A percentile compares a stretch with the other conserved stretches of the same genome.
These are phyloP conservation scores for Coemansia umbellata DNA, from an alignment of 192 early-diverging fungal genomes.

Conservation along the genomic window DNA sequence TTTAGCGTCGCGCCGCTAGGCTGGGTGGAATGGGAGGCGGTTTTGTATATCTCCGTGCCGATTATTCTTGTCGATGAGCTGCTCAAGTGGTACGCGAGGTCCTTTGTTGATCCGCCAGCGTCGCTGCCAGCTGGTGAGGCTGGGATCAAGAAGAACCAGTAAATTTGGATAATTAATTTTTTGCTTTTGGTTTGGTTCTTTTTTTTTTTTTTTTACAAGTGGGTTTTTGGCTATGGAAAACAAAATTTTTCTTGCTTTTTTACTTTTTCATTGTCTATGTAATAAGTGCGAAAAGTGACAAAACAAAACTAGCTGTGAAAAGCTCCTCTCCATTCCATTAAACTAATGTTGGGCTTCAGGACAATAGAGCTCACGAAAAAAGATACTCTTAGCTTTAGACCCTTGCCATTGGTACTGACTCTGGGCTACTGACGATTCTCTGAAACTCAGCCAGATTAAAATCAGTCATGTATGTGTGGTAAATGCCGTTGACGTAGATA, in stretches of 20 bases:
- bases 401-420: background rate
- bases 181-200: background rate
- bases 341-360: too few relatives aligned
- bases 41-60: constrained; percentile 83
- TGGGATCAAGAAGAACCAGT: constrained; percentile 18
- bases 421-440: background rate
- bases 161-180: background rate
- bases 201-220: background rate
- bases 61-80: constrained; percentile 91
- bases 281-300: background rate
- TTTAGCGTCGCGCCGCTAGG: constrained; percentile 91
- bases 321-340: background rate
- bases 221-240: background rate
- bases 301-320: background rate
- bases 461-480: constrained; percentile 2
- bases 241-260: background rate
- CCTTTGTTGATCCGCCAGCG: constrained; percentile 44
- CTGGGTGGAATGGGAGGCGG: constrained; percentile 83
- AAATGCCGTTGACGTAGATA: background rate
- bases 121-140: background rate
- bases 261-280: background rate
- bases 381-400: background rate
- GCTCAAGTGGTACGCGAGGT: constrained; percentile 73
- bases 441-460: background rate
- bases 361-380: background rate